Conservation (phyloP, 1,139 yeast species). For the Kurtzmaniella natalensis region DNA sequence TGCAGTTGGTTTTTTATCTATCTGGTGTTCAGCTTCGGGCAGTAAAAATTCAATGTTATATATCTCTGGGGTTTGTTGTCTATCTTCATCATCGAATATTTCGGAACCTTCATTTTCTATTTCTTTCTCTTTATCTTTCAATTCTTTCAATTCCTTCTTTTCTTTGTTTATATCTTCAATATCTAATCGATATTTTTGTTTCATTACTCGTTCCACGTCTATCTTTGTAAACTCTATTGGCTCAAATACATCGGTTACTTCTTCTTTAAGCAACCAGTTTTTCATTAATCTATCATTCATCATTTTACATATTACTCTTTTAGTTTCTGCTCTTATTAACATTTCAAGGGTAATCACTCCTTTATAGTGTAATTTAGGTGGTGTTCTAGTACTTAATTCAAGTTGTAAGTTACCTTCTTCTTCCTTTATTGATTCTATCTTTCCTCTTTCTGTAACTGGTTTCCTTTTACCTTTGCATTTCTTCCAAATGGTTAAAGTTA, state of each 20-base stretch:
- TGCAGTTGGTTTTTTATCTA: not conserved
- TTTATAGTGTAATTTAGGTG: constrained; percentile 2
- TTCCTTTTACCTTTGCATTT: not conserved
- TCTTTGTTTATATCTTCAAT: not conserved
- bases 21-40: not conserved
- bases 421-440: too few relatives aligned
- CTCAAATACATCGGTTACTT: not conserved
- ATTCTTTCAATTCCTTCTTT: too few relatives aligned
- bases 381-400: not conserved
- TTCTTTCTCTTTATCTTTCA: not conserved
- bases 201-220: not conserved
- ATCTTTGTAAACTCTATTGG: not conserved
- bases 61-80: not conserved
- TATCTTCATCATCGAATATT: not conserved
- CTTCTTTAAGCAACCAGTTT: not conserved
- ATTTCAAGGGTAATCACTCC: not conserved
- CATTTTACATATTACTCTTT: not conserved
- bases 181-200: not conserved
- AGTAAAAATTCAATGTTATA: not conserved
- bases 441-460: too few relatives aligned
- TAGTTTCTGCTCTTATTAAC: constrained; percentile 1
- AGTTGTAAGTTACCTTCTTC: not conserved
- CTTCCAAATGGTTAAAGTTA: not conserved
- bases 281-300: not conserved
- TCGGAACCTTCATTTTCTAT: not conserved